These are phyloP conservation scores for Scheffersomyces cryptocercus DNA, from an alignment of 1,139 yeast species.

Conservation along the genomic window DNA sequence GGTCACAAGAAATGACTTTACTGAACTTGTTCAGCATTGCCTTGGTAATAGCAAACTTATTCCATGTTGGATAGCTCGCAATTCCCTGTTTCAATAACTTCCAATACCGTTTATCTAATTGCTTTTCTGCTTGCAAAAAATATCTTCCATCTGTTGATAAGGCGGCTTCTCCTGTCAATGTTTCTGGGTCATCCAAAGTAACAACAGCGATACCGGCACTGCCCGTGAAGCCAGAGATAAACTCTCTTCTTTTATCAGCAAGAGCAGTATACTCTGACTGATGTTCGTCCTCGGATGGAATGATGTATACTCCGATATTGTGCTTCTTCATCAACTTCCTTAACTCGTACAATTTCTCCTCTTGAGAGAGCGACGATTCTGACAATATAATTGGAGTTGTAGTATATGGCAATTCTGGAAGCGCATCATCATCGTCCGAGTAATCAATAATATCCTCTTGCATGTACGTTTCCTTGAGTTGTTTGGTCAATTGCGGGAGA, in stretches of 20 bases:
- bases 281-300: constrained; percentile 64
- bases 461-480: constrained; percentile 2
- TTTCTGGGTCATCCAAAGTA: constrained; percentile 36
- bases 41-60: constrained; percentile 33
- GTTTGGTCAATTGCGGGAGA: constrained; percentile 18
- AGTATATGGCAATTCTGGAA: constrained; percentile 30
- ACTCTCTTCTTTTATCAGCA: constrained; percentile 53
- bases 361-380: constrained; percentile 10
- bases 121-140: constrained; percentile 49
- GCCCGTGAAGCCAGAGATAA: constrained; percentile 55
- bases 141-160: constrained; percentile 61
- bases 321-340: constrained; percentile 42
- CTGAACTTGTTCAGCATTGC: constrained; percentile 36
- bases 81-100: constrained; percentile 40
- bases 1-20: constrained; percentile 42
- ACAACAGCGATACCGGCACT: constrained; percentile 59
- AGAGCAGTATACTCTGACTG: constrained; percentile 55
- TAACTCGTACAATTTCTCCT: constrained; percentile 30
- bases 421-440: constrained; percentile 23
- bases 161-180: constrained; percentile 42
- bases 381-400: constrained; percentile 9
- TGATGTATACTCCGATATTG: constrained; percentile 50
- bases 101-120: constrained; percentile 39
- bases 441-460: constrained; percentile 13
- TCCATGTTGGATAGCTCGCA: constrained; percentile 39